phyloP scores from a whole-genome alignment of 768 basidiomycete genomes.

The Gloeophyllum trabeum region DNA sequence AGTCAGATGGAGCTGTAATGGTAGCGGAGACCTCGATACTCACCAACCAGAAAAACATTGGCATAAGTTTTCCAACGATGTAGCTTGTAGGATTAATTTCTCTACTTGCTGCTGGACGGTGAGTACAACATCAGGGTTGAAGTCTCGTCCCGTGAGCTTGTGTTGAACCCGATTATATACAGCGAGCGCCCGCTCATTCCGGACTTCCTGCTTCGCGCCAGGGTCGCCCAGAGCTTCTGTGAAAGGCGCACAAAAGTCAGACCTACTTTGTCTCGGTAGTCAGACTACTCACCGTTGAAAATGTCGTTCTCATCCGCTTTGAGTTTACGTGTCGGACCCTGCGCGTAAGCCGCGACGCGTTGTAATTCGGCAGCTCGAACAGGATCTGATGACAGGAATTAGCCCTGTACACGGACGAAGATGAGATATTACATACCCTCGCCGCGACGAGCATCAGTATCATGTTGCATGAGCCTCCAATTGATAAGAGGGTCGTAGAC shows the following conservation, averaged over 20 bases:
- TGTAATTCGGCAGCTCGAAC: slow-evolving; percentile 51
- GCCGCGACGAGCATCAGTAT: slow-evolving; percentile 57
- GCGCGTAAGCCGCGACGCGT: slow-evolving; percentile 60
- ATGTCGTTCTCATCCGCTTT: slow-evolving; percentile 93
- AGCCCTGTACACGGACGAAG: slow-evolving; percentile 3
- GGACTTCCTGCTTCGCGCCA: slow-evolving; percentile 67
- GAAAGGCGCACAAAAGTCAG: slow-evolving; percentile 1
- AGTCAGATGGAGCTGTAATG: neutral
- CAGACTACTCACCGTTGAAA: slow-evolving; percentile 56
- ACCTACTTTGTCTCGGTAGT: slow-evolving; percentile 1
- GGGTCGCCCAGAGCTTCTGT: slow-evolving; percentile 36
- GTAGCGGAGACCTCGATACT: slow-evolving; percentile 12
- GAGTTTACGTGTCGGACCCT: slow-evolving; percentile 69
- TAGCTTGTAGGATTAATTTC: slow-evolving; percentile 87
- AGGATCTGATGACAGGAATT: slow-evolving; percentile 18
- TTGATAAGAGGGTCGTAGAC: slow-evolving; percentile 98
- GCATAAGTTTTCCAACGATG: slow-evolving; percentile 88
- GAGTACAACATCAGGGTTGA: slow-evolving; percentile 73
- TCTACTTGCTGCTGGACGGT: slow-evolving; percentile 82
- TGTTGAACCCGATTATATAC: slow-evolving; percentile 94
- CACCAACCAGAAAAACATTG: slow-evolving; percentile 96
- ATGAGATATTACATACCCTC: slow-evolving; percentile 45
- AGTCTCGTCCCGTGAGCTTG: slow-evolving; percentile 92
- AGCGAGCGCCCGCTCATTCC: slow-evolving; percentile 81
- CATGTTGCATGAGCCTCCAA: slow-evolving; percentile 87